These are phyloP conservation scores for Botrytis galanthina DNA, from an alignment of 2,329 filamentous ascomycete species.

Conservation along the genomic window DNA sequence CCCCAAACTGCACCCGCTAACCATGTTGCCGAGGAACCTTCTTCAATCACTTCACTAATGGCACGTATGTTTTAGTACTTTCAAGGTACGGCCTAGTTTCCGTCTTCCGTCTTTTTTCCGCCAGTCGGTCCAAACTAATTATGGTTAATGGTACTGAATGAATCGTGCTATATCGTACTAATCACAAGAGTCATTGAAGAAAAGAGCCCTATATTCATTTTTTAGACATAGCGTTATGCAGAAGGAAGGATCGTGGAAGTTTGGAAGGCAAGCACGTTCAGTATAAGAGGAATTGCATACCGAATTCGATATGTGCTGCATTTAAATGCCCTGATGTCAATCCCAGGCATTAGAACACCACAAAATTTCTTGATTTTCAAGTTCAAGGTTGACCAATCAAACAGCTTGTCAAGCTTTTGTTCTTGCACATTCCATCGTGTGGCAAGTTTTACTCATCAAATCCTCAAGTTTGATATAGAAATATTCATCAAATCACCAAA, in stretches of 20 bases:
- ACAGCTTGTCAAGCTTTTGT: background rate
- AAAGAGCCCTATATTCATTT: background rate
- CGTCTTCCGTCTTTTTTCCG: background rate
- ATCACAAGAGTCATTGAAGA: background rate
- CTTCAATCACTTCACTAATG: background rate
- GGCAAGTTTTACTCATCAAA: background rate
- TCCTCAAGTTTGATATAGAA: background rate
- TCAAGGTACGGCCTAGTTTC: background rate
- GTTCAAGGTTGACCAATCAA: background rate
- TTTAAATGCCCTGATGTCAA: background rate
- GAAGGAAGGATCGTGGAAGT: background rate
- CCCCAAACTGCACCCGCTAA: background rate
- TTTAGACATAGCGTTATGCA: background rate
- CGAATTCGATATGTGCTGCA: background rate
- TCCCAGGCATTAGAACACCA: background rate
- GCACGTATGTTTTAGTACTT: background rate
- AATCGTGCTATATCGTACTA: background rate
- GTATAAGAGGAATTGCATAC: background rate
- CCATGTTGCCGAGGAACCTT: background rate
- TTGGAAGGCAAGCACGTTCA: background rate
- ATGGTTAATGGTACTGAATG: background rate
- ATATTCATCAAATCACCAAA: background rate
- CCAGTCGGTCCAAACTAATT: background rate
- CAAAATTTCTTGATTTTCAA: background rate
- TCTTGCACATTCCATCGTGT: background rate